Base-by-base conservation (phyloP, 306 rosid genomes). In the Vicia villosa region DNA sequence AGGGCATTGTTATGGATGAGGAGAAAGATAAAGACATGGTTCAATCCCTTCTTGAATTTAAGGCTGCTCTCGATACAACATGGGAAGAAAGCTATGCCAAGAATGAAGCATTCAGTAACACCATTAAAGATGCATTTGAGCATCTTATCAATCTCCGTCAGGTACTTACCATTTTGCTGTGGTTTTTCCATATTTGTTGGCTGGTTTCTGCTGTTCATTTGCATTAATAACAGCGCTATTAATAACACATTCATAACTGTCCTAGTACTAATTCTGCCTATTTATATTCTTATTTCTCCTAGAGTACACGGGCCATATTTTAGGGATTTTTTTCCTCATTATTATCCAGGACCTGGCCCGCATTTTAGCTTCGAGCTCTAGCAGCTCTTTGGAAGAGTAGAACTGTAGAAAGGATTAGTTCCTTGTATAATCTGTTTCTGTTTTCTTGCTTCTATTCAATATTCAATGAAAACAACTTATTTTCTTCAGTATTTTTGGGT, bases 21-120 rank as follows among this genome's bases (percentile, higher is more conserved):
- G 99, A 95, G 77, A 95, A 95, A 77, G 99, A 95, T 75, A 95
- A 85, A 81, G 99, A 95, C 76, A 95, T 95, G 99, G 97, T 95
- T 58, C 76, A 91, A 56, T 86, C 87, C 60, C 97, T 95, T 82
- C 79, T 95, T 71, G 99, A 95, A 65, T 95, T 95, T 79, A 95
- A 95, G 87, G 91, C 91, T 78, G 86, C 95, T 67, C 97, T 95
- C 67, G 97, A 91, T 78, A 87, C 79, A 40, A 91, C 85, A 84
- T 95, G 97, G 99, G 99, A 91, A 79, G 95, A 87, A 73, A 89
- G 99, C 82, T 95, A 87, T 86, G 81, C 37, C 80, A 95, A 91
- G 87, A 95, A 95, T 76, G 99, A 95, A 79, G 86, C 86, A 41
- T 95, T 91, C 74, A 77, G 86, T 83, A 95, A 87, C 77, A 95